phyloP scores from a whole-genome alignment of 2,329 filamentous ascomycete species.

The Bimuria novae-zelandiae region DNA sequence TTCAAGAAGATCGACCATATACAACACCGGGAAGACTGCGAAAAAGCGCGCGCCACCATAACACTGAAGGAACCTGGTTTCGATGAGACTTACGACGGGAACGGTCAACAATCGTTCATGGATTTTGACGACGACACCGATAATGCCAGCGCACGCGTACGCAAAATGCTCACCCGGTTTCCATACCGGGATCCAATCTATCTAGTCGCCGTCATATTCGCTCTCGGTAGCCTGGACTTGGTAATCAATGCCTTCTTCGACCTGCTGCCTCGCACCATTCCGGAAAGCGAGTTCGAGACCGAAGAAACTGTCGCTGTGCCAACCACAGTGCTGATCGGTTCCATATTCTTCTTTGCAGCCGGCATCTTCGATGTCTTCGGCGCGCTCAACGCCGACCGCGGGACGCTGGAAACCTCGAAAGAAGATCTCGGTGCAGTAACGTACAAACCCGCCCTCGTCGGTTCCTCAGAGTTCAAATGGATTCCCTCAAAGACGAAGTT shows the following conservation, averaged over 20 bases:
- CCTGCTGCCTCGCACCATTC: conserved; percentile 21
- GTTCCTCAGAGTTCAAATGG: conserved; percentile 32
- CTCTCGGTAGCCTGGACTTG: conserved; percentile 28
- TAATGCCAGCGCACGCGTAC: conserved; percentile 10
- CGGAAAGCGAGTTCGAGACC: conserved; percentile 16
- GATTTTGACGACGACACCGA: conserved; percentile 13
- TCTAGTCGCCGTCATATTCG: conserved; percentile 33
- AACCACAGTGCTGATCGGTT: conserved; percentile 30
- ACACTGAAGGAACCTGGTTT: neutral
- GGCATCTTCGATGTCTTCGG: conserved; percentile 34
- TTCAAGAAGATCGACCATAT: conserved; percentile 27
- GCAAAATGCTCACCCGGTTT: conserved; percentile 28
- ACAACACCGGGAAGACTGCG: conserved; percentile 27
- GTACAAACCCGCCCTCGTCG: conserved; percentile 31
- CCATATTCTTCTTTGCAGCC: conserved; percentile 33
- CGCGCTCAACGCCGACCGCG: conserved; percentile 29
- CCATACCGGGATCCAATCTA: conserved; percentile 35
- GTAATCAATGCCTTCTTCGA: conserved; percentile 36
- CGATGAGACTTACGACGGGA: conserved; percentile 1
- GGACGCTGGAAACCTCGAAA: conserved; percentile 20
- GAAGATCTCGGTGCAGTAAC: conserved; percentile 11
- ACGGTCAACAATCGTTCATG: conserved; percentile 17
- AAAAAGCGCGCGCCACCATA: conserved; percentile 19
- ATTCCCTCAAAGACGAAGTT: conserved; percentile 23
- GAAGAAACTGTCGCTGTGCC: conserved; percentile 27